Conservation (phyloP, 2,329 filamentous ascomycete species). For the Penicillium sp. region DNA sequence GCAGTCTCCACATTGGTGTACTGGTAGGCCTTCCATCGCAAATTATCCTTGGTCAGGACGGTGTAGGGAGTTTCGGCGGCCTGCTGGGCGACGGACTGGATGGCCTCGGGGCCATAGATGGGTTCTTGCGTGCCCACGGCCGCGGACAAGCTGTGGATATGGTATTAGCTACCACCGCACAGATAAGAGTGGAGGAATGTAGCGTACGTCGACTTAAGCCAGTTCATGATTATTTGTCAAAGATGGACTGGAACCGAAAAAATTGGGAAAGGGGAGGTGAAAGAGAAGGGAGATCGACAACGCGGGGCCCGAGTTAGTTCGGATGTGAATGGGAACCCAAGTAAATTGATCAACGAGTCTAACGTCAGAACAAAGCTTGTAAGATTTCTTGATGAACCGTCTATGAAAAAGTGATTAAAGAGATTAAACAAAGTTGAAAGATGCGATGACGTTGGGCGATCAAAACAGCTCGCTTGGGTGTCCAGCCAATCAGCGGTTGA, state of each 20-base stretch:
- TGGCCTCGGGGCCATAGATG: constrained; percentile 84
- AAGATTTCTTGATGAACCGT: neutral
- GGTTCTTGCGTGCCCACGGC: constrained; percentile 95
- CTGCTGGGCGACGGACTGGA: constrained; percentile 79
- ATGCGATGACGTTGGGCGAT: constrained; percentile 20
- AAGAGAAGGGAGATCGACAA: constrained; percentile 28
- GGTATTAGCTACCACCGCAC: constrained; percentile 28
- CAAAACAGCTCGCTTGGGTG: constrained; percentile 18
- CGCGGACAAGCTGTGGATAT: constrained; percentile 53
- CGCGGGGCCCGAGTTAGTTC: constrained; percentile 31
- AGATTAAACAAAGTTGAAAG: neutral
- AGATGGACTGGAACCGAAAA: constrained; percentile 8
- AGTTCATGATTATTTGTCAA: constrained; percentile 69
- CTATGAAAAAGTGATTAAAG: neutral
- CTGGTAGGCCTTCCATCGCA: constrained; percentile 77
- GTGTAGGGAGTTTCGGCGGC: constrained; percentile 72
- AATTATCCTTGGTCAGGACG: constrained; percentile 67
- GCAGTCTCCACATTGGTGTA: constrained; percentile 91
- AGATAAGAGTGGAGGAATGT: constrained; percentile 4
- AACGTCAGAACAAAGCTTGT: neutral
- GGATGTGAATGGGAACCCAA: constrained; percentile 19
- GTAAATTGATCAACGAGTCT: neutral
- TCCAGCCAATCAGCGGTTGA: constrained; percentile 17
- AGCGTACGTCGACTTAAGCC: constrained; percentile 84
- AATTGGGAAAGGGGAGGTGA: constrained; percentile 19